Conservation (phyloP, 1,284 basidiomycete genomes). For the Peniophora sp. region DNA sequence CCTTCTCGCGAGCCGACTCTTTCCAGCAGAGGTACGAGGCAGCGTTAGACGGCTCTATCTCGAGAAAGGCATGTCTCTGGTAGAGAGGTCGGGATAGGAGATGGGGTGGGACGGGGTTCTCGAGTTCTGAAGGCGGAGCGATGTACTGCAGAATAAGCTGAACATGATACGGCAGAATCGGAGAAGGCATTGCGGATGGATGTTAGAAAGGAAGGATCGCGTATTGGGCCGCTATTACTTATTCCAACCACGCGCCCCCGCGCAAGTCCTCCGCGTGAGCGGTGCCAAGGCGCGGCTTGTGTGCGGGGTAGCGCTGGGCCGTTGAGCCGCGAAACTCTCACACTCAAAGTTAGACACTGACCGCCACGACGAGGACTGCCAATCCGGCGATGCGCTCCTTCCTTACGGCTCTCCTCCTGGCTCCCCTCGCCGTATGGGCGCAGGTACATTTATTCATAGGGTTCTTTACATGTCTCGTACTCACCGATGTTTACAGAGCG, state of each 20-base stretch:
- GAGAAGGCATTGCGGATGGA: slow-evolving; percentile 23
- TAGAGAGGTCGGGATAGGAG: slow-evolving; percentile 52
- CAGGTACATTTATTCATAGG: slow-evolving; percentile 22
- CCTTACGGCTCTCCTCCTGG: slow-evolving; percentile 17
- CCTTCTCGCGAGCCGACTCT: slow-evolving; percentile 27
- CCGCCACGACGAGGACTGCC: slow-evolving; percentile 8
- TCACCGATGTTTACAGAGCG: slow-evolving; percentile 12
- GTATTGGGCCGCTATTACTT: background rate
- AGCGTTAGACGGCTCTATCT: slow-evolving; percentile 40
- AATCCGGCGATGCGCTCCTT: slow-evolving; percentile 16
- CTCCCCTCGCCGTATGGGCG: slow-evolving; percentile 24
- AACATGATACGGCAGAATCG: slow-evolving; percentile 31
- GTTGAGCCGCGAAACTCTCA: background rate
- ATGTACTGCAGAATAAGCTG: slow-evolving; percentile 51
- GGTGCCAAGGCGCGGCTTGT: too few relatives aligned
- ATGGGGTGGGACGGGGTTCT: slow-evolving; percentile 45
- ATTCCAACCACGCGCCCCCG: background rate
- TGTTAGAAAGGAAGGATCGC: slow-evolving; percentile 3
- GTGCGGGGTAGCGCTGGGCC: too few relatives aligned
- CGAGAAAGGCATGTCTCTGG: slow-evolving; percentile 61
- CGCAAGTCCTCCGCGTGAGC: too few relatives aligned
- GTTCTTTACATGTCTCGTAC: background rate
- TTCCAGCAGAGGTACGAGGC: slow-evolving; percentile 65
- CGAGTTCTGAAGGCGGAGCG: slow-evolving; percentile 39
- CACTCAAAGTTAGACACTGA: background rate